Evolutionary conservation across 2,329 filamentous ascomycete genomes (phyloP).

Genomic region (Didymellaceae sp.): DNA sequence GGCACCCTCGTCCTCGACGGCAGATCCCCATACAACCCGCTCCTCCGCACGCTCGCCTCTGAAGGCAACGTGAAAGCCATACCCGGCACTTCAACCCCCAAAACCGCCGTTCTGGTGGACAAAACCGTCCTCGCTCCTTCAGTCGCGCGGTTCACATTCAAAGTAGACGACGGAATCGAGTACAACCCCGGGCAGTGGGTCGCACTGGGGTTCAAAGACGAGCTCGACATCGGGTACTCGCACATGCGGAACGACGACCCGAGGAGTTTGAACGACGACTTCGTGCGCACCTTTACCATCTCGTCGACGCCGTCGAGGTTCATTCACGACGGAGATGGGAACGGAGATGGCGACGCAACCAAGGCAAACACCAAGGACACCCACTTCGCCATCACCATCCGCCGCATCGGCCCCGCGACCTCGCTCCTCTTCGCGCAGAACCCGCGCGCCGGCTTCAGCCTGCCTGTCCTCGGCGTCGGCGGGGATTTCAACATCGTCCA

Average conservation of each 20-base stretch:
- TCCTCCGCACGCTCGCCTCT: constrained; percentile 66
- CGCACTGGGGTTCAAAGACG: constrained; percentile 72
- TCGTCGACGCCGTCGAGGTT: constrained; percentile 61
- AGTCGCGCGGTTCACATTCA: constrained; percentile 70
- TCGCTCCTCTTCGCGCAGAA: constrained; percentile 67
- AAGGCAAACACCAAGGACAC: constrained; percentile 23
- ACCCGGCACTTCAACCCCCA: constrained; percentile 9
- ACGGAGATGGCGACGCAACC: too few relatives aligned
- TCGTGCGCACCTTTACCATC: constrained; percentile 81
- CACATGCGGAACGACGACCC: constrained; percentile 88
- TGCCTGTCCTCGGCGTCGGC: constrained; percentile 76
- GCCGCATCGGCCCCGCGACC: constrained; percentile 74
- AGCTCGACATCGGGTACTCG: constrained; percentile 75
- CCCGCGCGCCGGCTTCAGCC: constrained; percentile 60
- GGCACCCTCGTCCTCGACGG: constrained; percentile 64
- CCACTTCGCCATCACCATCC: constrained; percentile 74
- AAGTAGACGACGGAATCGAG: constrained; percentile 48
- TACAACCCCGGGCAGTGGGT: constrained; percentile 80
- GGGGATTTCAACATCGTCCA: constrained; percentile 63
- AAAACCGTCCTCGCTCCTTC: constrained; percentile 69
- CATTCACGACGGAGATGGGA: not conserved
- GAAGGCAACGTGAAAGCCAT: constrained; percentile 58
- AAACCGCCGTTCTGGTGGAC: constrained; percentile 63
- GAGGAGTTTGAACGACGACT: constrained; percentile 82
- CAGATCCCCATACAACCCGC: constrained; percentile 80